Percentiles rank a stretch among this genome's conserved stretches.
Conservation (phyloP, 2,329 filamentous ascomycete species). For the Didymella glomerata region DNA sequence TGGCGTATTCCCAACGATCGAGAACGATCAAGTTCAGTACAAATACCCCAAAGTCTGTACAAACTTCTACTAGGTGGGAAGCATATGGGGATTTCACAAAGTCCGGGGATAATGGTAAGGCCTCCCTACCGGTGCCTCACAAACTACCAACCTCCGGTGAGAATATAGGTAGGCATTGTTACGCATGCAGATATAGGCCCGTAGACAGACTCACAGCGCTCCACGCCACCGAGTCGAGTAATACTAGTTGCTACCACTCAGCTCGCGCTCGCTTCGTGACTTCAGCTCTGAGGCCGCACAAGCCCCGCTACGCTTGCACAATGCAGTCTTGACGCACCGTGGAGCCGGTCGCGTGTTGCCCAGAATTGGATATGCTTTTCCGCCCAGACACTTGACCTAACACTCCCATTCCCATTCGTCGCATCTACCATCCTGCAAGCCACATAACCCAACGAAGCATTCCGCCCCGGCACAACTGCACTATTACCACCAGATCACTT, state of each 20-base stretch:
- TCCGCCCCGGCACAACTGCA: conserved; percentile 12
- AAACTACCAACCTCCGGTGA: not conserved
- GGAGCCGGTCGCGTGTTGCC: not conserved
- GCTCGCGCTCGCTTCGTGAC: not conserved
- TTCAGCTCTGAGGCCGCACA: not conserved
- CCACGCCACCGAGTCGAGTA: not conserved
- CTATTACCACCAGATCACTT: conserved; percentile 1
- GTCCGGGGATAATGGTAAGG: conserved; percentile 3
- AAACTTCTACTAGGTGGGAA: conserved; percentile 16
- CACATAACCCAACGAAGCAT: conserved; percentile 4
- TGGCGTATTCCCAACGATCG: conserved; percentile 58
- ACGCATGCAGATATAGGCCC: conserved; percentile 20
- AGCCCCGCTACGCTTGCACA: conserved; percentile 5
- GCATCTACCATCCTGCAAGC: conserved; percentile 1
- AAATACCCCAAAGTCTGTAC: conserved; percentile 34
- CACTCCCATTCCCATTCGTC: not conserved
- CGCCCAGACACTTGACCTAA: conserved; percentile 2
- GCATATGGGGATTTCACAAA: not conserved
- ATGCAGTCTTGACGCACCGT: not conserved
- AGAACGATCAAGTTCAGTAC: conserved; percentile 32
- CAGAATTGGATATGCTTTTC: conserved; percentile 18
- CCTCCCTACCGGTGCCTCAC: not conserved
- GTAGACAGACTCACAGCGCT: conserved; percentile 1
- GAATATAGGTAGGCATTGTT: conserved; percentile 9
- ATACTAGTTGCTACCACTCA: not conserved